phyloP scores from a whole-genome alignment of 805 yeast genomes.

The Jamesozyma piceae region DNA sequence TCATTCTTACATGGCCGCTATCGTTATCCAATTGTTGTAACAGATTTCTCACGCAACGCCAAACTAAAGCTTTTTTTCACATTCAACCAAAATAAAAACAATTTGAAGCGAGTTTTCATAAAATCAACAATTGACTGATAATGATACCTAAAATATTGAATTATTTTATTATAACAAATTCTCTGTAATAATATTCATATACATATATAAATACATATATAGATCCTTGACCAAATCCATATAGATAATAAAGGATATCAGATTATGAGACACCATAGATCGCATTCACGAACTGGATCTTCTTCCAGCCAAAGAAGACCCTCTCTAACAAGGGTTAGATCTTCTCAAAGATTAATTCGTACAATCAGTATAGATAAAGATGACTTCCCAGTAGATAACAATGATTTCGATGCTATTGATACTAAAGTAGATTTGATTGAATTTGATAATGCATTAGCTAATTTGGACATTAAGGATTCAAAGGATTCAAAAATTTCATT shows the following conservation, averaged over 20 bases:
- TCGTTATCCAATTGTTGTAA: no score
- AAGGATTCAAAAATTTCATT: background rate
- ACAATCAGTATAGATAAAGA: slow-evolving; percentile 24
- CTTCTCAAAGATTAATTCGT: slow-evolving; percentile 24
- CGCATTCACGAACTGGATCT: slow-evolving; percentile 29
- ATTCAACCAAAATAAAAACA: no score
- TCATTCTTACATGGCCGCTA: no score
- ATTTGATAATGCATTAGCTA: background rate
- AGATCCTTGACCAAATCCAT: no score
- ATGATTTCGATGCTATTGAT: background rate
- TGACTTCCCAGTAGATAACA: slow-evolving; percentile 1
- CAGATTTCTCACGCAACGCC: no score
- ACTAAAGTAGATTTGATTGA: background rate
- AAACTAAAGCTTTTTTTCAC: no score
- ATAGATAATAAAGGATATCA: background rate
- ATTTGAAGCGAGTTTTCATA: no score
- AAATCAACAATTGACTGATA: no score
- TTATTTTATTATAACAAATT: no score
- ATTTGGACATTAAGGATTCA: background rate
- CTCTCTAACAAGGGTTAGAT: slow-evolving; percentile 19
- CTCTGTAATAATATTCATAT: no score
- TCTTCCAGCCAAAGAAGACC: slow-evolving; percentile 13
- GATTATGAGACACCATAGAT: slow-evolving; percentile 3
- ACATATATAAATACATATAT: no score
- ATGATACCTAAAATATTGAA: no score